Conservation (phyloP, 2,329 filamentous ascomycete genomes). For the Boeremia lycopersici region DNA sequence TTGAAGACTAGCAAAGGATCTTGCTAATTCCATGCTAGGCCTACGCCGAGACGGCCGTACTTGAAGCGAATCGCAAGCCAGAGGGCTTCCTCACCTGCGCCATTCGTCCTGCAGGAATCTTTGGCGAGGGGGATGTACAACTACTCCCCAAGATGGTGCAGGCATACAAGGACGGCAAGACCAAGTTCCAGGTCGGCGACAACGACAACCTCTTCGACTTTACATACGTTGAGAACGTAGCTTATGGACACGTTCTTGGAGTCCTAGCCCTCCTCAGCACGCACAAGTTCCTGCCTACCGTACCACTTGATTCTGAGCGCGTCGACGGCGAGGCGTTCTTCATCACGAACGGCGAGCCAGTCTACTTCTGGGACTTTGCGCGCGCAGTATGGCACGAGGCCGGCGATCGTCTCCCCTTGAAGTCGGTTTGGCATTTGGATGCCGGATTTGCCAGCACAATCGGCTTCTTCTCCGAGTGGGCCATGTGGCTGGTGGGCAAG, state of each 20-base stretch:
- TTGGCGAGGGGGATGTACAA: slow-evolving; percentile 57
- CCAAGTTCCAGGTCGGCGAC: slow-evolving; percentile 57
- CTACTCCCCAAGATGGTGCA: slow-evolving; percentile 52
- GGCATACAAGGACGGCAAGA: slow-evolving; percentile 55
- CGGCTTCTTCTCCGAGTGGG: slow-evolving; percentile 52
- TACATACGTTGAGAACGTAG: slow-evolving; percentile 59
- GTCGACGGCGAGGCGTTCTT: slow-evolving; percentile 60
- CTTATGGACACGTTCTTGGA: slow-evolving; percentile 58
- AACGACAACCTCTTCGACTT: slow-evolving; percentile 62
- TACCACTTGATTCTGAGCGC: slow-evolving; percentile 52
- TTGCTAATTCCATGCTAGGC: slow-evolving; percentile 35
- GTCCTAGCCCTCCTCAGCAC: slow-evolving; percentile 56
- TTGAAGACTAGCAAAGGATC: neutral
- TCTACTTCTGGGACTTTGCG: slow-evolving; percentile 59
- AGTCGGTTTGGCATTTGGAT: slow-evolving; percentile 51
- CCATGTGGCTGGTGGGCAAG: slow-evolving; percentile 53
- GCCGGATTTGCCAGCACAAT: slow-evolving; percentile 51
- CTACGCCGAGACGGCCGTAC: slow-evolving; percentile 55
- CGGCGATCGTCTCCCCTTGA: slow-evolving; percentile 47
- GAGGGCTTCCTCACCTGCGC: slow-evolving; percentile 56
- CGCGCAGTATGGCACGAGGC: slow-evolving; percentile 54
- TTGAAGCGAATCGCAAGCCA: slow-evolving; percentile 55
- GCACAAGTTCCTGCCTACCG: slow-evolving; percentile 42
- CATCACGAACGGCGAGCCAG: slow-evolving; percentile 58
- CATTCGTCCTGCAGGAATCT: slow-evolving; percentile 58